Evolutionary conservation across 495 filamentous ascomycete species (phyloP).

Genomic region (Peziza echinospora): DNA sequence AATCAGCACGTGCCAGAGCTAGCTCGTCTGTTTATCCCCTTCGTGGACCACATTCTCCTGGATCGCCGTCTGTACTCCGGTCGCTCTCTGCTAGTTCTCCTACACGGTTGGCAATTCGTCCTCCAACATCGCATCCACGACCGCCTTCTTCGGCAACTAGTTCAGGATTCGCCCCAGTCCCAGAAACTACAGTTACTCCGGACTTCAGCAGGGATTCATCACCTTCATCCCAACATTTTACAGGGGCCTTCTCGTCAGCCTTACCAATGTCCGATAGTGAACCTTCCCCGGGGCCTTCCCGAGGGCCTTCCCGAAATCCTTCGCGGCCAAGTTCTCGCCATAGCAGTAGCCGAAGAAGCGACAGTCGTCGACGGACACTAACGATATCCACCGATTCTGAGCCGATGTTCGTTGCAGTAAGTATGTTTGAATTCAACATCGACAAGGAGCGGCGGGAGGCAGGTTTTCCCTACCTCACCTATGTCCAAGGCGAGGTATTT

Average conservation of each 20-base stretch:
- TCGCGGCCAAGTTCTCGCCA: slow-evolving; percentile 1
- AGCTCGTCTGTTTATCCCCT: neutral
- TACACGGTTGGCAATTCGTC: neutral
- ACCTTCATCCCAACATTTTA: slow-evolving; percentile 7
- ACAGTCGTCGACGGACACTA: slow-evolving; percentile 13
- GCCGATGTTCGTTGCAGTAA: slow-evolving; percentile 70
- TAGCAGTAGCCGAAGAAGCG: slow-evolving; percentile 2
- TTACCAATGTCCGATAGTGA: slow-evolving; percentile 51
- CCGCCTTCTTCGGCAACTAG: neutral
- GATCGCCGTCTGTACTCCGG: neutral
- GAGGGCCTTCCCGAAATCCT: slow-evolving; percentile 8
- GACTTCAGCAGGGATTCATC: slow-evolving; percentile 4
- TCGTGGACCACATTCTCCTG: neutral
- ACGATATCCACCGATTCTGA: slow-evolving; percentile 10
- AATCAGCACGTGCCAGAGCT: neutral
- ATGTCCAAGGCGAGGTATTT: slow-evolving; percentile 70
- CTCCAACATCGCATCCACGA: neutral
- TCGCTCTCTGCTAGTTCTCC: neutral
- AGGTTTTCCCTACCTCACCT: slow-evolving; percentile 88
- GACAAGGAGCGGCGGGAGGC: slow-evolving; percentile 77
- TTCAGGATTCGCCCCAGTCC: neutral
- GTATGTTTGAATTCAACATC: slow-evolving; percentile 90
- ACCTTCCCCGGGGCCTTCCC: neutral
- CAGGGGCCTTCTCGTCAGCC: slow-evolving; percentile 53
- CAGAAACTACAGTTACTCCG: neutral